Percentiles rank a stretch among this genome's conserved stretches.
These are phyloP conservation scores for Madurella mycetomatis DNA, from an alignment of 2,329 filamentous ascomycete species.

Conservation along the genomic window DNA sequence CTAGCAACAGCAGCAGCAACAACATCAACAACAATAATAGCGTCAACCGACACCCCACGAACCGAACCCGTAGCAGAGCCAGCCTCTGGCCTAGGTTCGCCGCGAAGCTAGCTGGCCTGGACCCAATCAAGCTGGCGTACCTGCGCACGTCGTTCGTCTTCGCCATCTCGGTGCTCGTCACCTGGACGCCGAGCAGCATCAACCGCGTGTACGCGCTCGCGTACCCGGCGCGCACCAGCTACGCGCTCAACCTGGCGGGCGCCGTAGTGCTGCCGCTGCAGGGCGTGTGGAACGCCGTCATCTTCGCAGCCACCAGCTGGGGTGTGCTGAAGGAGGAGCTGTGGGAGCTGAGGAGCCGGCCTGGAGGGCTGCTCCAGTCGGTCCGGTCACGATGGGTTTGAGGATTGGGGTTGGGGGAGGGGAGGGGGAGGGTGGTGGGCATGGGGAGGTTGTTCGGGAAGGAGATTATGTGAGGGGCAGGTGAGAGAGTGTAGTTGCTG, in stretches of 20 bases:
- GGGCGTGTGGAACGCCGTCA: constrained; percentile 74
- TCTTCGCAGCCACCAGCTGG: constrained; percentile 67
- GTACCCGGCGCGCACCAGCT: constrained; percentile 50
- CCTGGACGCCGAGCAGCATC: constrained; percentile 63
- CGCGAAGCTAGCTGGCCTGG: constrained; percentile 39
- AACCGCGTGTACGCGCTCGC: constrained; percentile 69
- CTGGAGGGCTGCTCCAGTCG: too few relatives aligned
- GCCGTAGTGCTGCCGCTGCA: constrained; percentile 72
- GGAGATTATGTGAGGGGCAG: too few relatives aligned
- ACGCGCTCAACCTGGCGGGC: constrained; percentile 63
- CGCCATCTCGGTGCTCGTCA: constrained; percentile 56
- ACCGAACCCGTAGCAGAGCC: too few relatives aligned
- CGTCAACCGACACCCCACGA: too few relatives aligned
- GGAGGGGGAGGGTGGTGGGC: too few relatives aligned
- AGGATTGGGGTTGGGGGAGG: too few relatives aligned
- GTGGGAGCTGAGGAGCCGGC: too few relatives aligned
- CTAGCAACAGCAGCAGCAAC: constrained; percentile 23
- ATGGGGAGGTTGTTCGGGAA: too few relatives aligned
- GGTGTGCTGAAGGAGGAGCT: constrained; percentile 31
- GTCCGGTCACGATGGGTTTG: too few relatives aligned
- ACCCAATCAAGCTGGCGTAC: constrained; percentile 58
- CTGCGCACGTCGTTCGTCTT: constrained; percentile 59
- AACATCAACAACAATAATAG: background rate
- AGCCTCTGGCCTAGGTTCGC: constrained; percentile 25
- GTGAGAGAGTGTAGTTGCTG: background rate